phyloP scores from a whole-genome alignment of 129 eudicot genomes.

The Calendula officinalis region DNA sequence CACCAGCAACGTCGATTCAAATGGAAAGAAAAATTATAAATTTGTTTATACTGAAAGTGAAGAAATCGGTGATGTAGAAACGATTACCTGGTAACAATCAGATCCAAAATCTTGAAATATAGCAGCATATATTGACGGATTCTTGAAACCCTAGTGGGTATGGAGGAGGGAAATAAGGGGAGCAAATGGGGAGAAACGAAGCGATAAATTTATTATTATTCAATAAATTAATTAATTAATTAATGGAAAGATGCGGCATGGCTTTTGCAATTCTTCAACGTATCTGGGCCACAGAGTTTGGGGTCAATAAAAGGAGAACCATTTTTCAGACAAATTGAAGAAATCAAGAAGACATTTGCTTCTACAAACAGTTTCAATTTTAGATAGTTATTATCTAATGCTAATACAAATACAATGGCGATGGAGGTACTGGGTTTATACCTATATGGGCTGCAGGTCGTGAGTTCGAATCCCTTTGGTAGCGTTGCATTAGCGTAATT shows the following conservation, averaged over 20 bases:
- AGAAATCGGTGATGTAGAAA: not conserved
- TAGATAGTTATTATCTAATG: too few relatives aligned
- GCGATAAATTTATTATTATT: not conserved
- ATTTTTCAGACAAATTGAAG: conserved; percentile 2
- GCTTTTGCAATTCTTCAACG: conserved; percentile 21
- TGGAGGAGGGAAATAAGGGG: not conserved
- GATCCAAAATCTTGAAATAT: conserved; percentile 41
- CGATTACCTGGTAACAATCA: conserved; percentile 53
- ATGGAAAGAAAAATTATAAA: not conserved
- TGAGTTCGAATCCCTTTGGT: too few relatives aligned
- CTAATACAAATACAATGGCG: too few relatives aligned
- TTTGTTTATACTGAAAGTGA: not conserved
- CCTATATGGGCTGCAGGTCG: too few relatives aligned
- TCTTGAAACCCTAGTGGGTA: conserved; percentile 25
- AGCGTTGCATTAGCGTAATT: too few relatives aligned
- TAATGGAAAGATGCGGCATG: conserved; percentile 12
- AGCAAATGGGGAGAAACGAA: conserved; percentile 10
- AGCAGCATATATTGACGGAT: not conserved
- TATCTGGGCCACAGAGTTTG: conserved; percentile 20
- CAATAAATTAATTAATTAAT: not conserved
- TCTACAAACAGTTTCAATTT: not conserved
- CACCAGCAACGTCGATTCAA: not conserved
- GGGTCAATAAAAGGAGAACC: conserved; percentile 21
- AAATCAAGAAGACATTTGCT: conserved; percentile 22
- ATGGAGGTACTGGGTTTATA: too few relatives aligned